Evolutionary conservation across 1,139 yeast species (phyloP), one percentile per base, ranked within the genome.

Genomic region (Pichia sp.): DNA sequence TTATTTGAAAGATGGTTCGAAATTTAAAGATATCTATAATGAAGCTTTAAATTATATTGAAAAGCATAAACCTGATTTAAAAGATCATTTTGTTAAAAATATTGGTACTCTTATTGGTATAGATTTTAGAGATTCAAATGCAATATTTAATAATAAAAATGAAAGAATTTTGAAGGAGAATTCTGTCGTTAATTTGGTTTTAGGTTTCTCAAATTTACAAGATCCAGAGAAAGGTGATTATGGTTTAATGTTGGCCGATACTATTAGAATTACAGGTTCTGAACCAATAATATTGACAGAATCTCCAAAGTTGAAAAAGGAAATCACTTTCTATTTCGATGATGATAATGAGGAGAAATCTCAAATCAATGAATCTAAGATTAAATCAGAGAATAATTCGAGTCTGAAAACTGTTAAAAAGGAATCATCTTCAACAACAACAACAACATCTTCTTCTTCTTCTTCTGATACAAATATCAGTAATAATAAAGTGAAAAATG

Each of bases 91-190:
- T 54, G 72, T 88, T 42, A 85, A 84, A 56, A 88, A 84, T 55
- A 75, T 84, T 50, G 98, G 98, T 42, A 85, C 94, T 76, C 70
- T 86, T 44, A 80, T 84, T 49, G 98, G 98, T 44, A 74, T 91
- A 51, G 96, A 88, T 58, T 86, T 85, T 58, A 75, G 95, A 61
- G 96, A 89, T 59, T 74, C 91, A 0, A 67, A 81, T 1, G 76
- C 84, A 50, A 70, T 88, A 24, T 67, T 91, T 45, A 85, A 84
- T 55, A 69, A 73, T 22, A 89, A 85, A 56, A 84, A 78, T 59
- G 85, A 80, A 35, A 72, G 94, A 52, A 65, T 62, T 23, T 66
- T 91, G 44, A 71, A 71, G 44, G 81, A 78, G 49, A 91, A 91
- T 31, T 82, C 86, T 59, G 78, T 88, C 14, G 71, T 88, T 44